Evolutionary conservation across 2,329 filamentous ascomycete species (phyloP).

Genomic region (Epichloe scottii): DNA sequence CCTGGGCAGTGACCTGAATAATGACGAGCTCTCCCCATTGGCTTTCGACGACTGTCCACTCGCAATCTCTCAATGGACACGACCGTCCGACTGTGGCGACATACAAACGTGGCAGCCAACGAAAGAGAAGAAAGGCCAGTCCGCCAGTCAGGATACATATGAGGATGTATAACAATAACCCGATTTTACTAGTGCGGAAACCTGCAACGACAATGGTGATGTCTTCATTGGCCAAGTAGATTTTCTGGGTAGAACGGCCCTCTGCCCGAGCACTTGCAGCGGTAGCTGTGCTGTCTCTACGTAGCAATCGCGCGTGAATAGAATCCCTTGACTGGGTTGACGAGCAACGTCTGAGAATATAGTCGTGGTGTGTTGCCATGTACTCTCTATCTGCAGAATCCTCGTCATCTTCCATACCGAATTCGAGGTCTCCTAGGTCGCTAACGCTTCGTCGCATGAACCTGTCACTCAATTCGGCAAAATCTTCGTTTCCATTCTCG

Average conservation of each 20-base stretch:
- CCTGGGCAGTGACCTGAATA: conserved; percentile 48
- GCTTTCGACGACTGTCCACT: conserved; percentile 94
- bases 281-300: conserved; percentile 58
- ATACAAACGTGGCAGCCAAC: conserved; percentile 84
- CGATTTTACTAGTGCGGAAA: conserved; percentile 64
- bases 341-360: conserved; percentile 45
- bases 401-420: conserved; percentile 27
- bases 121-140: conserved; percentile 68
- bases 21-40: conserved; percentile 89
- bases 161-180: conserved; percentile 54
- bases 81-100: conserved; percentile 61
- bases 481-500: conserved; percentile 19
- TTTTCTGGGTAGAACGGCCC: conserved; percentile 68
- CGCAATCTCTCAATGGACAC: conserved; percentile 57
- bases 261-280: conserved; percentile 49
- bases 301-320: conserved; percentile 52
- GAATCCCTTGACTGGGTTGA: conserved; percentile 47
- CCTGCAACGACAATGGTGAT: conserved; percentile 88
- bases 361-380: conserved; percentile 29
- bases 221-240: conserved; percentile 88
- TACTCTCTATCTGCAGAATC: conserved; percentile 29
- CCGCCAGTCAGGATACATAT: conserved; percentile 65
- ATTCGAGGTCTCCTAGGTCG: conserved; percentile 28
- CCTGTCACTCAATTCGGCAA: conserved; percentile 12
- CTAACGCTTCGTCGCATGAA: conserved; percentile 20